Evolutionary conservation across 2,329 filamentous ascomycete genomes (phyloP), one percentile per base, ranked within the genome.

Genomic region (Coniella lustricola): DNA sequence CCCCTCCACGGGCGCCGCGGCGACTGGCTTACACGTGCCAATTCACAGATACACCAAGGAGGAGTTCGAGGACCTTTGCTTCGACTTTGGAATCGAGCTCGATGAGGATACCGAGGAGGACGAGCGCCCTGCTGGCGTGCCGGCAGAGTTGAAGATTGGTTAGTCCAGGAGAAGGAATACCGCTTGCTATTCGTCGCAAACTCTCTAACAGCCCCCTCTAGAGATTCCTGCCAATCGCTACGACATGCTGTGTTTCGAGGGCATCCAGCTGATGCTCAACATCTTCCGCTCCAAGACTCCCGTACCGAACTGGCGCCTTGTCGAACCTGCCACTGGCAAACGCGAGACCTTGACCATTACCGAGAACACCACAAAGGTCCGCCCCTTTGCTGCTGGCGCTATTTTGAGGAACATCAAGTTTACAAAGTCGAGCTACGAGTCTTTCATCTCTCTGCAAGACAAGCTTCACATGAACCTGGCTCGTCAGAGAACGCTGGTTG

Each of bases 381-480:
- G 93, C 43, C 91, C 90, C 35, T 87, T 93, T 56, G 86, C 95
- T 55, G 88, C 91, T 14, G 90, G 86, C 53, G 90, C 91, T 41
- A 87, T 98, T 56, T 74, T 98, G 54, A 84, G 93, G 57, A 87
- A 90, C 64, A 79, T 98, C 73, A 89, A 84, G 62, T 97, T 98
- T 75, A 90, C 87, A 59, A 78, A 93, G 72, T 87, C 84, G 57
- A 79, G 86, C 57, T 98, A 98, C 67, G 88, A 95, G 59, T 96
- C 90, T 62, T 98, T 98, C 85, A 98, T 98, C 64, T 81, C 85
- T 49, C 78, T 98, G 41, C 93, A 98, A 72, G 94, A 98, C 72
- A 98, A 98, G 74, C 80, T 98, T 41, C 93, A 98, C 72, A 86
- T 91, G 66, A 98, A 98, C 64, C 74, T 98, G 56, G 94, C 93